Evolutionary conservation across 495 filamentous ascomycete species (phyloP).

Genomic region (Hyaloscypha finlandica): DNA sequence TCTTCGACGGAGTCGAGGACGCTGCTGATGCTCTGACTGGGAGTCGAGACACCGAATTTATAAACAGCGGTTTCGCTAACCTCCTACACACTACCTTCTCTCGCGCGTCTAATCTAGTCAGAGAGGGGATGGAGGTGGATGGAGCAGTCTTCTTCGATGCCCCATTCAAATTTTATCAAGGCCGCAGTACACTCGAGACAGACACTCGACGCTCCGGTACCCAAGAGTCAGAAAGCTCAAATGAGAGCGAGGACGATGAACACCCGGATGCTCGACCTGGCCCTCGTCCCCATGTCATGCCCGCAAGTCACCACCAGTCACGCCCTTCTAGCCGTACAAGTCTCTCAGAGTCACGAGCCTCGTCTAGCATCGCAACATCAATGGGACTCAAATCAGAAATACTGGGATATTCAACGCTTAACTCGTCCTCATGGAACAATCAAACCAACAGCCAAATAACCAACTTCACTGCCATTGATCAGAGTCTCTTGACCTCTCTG

Average conservation of each 20-base stretch:
- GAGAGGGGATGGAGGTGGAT: constrained; percentile 51
- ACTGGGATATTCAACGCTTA: constrained; percentile 15
- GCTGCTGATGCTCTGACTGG: constrained; percentile 20
- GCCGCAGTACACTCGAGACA: constrained; percentile 20
- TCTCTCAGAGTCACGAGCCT: background rate
- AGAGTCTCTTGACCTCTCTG: constrained; percentile 30
- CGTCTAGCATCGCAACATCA: background rate
- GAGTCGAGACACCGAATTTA: constrained; percentile 19
- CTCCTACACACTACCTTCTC: constrained; percentile 40
- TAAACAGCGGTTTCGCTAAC: constrained; percentile 31
- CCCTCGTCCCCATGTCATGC: constrained; percentile 4
- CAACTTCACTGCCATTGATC: constrained; percentile 17
- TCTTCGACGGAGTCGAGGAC: constrained; percentile 26
- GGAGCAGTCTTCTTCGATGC: constrained; percentile 55
- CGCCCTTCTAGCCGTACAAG: background rate
- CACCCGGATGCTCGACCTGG: constrained; percentile 5
- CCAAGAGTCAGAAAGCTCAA: constrained; percentile 10
- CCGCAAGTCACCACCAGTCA: background rate
- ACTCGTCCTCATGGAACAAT: constrained; percentile 20
- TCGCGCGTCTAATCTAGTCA: constrained; percentile 48
- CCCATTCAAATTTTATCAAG: constrained; percentile 33
- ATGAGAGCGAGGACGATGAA: constrained; percentile 13
- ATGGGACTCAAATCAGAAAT: constrained; percentile 21
- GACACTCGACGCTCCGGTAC: constrained; percentile 9
- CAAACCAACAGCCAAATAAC: background rate